Evolutionary conservation across 352 stramenopile species (phyloP), one percentile per base, ranked within the genome.

Genomic region (Phytopythium kandeliae): DNA sequence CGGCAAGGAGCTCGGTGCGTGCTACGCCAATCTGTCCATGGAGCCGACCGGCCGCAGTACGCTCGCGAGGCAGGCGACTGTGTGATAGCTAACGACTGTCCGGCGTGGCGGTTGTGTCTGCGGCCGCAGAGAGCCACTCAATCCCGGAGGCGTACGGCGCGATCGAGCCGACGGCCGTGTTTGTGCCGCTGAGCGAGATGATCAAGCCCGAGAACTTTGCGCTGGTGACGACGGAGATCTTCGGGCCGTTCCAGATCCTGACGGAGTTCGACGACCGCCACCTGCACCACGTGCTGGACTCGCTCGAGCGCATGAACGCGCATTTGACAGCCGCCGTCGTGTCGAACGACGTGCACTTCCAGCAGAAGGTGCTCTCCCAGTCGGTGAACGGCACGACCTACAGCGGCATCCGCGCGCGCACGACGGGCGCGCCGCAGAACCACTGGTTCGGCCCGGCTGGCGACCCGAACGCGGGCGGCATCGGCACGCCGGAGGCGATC

Each of bases 301-400:
- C 90, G 37, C 86, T 96, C 36, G 97, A 99, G 77, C 65, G 87
- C 47, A 98, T 99, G 92, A 77, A 96, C 28, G 91, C 97, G 51
- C 97, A 99, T 75, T 62, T 99, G 56, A 99, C 97, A 16, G 97
- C 97, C 25, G 96, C 97, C 9, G 88, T 99, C 16, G 97, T 99
- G 38, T 98, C 93, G 22, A 98, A 98, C 69, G 96, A 99, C 69
- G 62, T 85, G 31, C 62, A 83, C 40, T 99, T 99, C 69, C 77
- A 91, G 60, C 81, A 96, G 48, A 82, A 96, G 40, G 86, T 99
- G 45, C 79, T 99, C 15, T 85, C 88, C 25, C 75, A 96, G 67
- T 98, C 97, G n/a, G 96, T 99, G n/a, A 99, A 99, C 71, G 97
- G 97, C 51, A 99, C 97, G 35, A 99, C 96, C 3, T 99, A 99